A percentile compares a stretch with the other conserved stretches of the same genome.
phyloP scores from a whole-genome alignment of 2,329 filamentous ascomycete species.

The Fusarium temperatum region DNA sequence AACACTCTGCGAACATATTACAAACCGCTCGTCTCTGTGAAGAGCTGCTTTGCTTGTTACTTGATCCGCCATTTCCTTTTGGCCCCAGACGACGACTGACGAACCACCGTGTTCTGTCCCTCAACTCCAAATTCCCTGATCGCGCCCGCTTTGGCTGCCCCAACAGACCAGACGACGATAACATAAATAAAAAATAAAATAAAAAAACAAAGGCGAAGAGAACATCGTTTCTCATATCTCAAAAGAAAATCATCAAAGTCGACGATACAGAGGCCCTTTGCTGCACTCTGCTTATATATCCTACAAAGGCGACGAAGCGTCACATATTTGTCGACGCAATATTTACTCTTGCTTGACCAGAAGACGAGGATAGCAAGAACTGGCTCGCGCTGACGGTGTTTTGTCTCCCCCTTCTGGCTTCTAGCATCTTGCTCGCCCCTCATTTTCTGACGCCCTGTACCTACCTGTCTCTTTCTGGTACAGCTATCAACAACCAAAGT shows the following conservation, averaged over 20 bases:
- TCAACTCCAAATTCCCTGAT: constrained; percentile 40
- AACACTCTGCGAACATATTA: constrained; percentile 38
- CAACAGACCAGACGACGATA: constrained; percentile 29
- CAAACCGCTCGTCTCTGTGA: constrained; percentile 22
- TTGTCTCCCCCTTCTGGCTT: constrained; percentile 15
- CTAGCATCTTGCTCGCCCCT: constrained; percentile 22
- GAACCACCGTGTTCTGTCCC: constrained; percentile 37
- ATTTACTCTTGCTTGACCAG: constrained; percentile 10
- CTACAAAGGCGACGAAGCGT: constrained; percentile 39
- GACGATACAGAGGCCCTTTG: constrained; percentile 13
- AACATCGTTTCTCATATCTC: constrained; percentile 13
- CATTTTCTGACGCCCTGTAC: constrained; percentile 40
- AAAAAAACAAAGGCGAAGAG: constrained; percentile 10
- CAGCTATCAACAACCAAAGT: constrained; percentile 39
- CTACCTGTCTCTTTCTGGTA: constrained; percentile 38
- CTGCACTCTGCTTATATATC: constrained; percentile 2
- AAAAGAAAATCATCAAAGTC: neutral
- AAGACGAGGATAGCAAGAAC: constrained; percentile 33
- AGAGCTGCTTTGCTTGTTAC: constrained; percentile 19
- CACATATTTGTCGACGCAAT: constrained; percentile 31
- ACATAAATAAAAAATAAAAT: neutral
- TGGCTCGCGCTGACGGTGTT: constrained; percentile 40
- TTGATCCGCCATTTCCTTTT: constrained; percentile 26
- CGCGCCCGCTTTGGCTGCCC: constrained; percentile 39
- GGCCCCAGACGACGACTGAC: constrained; percentile 36